Base-by-base conservation (phyloP, 106 monocot genomes). In the Allium cepa region DNA sequence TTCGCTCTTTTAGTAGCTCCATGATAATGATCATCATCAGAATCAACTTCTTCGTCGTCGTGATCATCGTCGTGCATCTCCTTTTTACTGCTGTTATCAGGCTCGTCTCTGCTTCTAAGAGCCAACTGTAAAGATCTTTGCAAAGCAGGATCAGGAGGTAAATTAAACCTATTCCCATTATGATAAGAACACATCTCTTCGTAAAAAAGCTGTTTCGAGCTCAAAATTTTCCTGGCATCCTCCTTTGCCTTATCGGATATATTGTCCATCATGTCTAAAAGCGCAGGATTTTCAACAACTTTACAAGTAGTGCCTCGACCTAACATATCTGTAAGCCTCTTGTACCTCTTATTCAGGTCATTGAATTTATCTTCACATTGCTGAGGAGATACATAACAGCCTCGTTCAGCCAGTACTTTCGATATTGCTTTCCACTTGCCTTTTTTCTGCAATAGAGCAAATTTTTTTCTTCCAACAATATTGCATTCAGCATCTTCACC, bases 281-380 rank as follows among this genome's bases (percentile, higher is more conserved):
- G 78, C 0, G 64, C 56, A 1, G 90, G 90, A 68, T 87, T 85
- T 69, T 94, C 94, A 53, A 94, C 94, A 68, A 94, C 84, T 74
- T 81, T 78, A 64, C 94, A 94, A 53, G 94, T 79, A 0, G 94
- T 94, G 17, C 94, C 90, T 60, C 94, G 80, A 11, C 94, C 94
- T 17, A 94, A 84, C 59, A 94, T 80, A 59, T 94, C 87, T 8
- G 81, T 91, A 50, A 96, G 91, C 71, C 88, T 78, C 50, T 88
- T 96, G 63, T 96, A 96, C 71, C 95, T 83, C 76, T 91, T 96
- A 64, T 96, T 96, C 4, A 96, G 78, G 64, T 96, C 95, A 75
- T 96, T 91, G 65, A 96, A 96, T 81, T 96, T 96, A 66, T 91
- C 95, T 62, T 96, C 95, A 11, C 95, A 96, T 55, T 96, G 95